A percentile compares a stretch with the other conserved stretches of the same genome.
phyloP scores from a whole-genome alignment of 148 eudicot species.

The Limonium bicolor region DNA sequence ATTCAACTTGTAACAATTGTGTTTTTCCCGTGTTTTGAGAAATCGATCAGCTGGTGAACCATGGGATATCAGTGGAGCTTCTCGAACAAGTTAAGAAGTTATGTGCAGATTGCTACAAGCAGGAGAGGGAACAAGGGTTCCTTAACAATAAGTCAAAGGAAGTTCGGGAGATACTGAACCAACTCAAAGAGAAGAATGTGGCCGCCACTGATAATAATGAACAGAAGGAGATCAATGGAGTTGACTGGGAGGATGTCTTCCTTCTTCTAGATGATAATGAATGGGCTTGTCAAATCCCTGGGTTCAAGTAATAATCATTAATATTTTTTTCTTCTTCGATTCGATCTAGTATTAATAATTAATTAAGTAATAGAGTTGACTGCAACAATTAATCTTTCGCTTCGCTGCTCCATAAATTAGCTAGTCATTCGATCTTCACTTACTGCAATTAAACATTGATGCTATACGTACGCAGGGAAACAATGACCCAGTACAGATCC shows the following conservation, averaged over 20 bases:
- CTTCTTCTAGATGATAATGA: constrained; percentile 53
- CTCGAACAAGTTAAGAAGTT: constrained; percentile 74
- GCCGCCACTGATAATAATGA: constrained; percentile 29
- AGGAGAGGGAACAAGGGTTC: constrained; percentile 63
- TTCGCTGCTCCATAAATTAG: too few species aligned
- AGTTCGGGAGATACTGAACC: constrained; percentile 38
- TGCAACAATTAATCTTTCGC: too few species aligned
- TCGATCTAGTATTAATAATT: too few species aligned
- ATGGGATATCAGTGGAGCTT: constrained; percentile 76
- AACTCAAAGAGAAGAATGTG: too few species aligned
- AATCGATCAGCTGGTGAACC: constrained; percentile 65
- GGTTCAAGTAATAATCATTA: constrained; percentile 84
- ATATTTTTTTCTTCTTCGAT: too few species aligned
- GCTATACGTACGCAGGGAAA: too few species aligned
- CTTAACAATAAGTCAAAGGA: constrained; percentile 35
- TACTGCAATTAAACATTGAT: constrained; percentile 4
- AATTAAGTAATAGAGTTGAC: too few species aligned
- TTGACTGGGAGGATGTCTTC: constrained; percentile 89
- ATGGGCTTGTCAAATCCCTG: constrained; percentile 53
- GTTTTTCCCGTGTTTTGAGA: neutral
- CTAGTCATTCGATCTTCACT: too few species aligned
- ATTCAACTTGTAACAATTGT: neutral
- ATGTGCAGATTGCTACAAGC: constrained; percentile 38
- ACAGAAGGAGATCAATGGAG: constrained; percentile 34
- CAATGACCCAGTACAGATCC: constrained; percentile 59